phyloP scores from a whole-genome alignment of 2,329 filamentous ascomycete species.

The Trichoderma sp. region DNA sequence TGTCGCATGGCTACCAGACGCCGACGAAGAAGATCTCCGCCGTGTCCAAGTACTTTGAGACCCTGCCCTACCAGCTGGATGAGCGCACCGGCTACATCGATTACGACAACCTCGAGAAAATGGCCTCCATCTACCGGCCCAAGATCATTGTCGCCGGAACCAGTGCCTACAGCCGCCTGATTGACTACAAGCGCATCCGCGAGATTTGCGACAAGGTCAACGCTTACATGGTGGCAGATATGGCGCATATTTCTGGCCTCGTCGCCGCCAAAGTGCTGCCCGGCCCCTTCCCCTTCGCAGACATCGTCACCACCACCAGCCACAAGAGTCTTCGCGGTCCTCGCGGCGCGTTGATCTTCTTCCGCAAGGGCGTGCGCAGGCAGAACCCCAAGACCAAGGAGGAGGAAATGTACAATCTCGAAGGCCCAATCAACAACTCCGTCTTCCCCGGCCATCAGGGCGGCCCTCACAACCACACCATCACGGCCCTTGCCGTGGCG shows the following conservation, averaged over 20 bases:
- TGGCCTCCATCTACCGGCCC: slow-evolving; percentile 85
- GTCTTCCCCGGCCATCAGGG: slow-evolving; percentile 99
- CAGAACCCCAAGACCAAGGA: slow-evolving; percentile 83
- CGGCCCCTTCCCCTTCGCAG: slow-evolving; percentile 83
- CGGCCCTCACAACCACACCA: slow-evolving; percentile 98
- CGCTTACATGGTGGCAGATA: slow-evolving; percentile 91
- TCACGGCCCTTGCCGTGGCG: slow-evolving; percentile 90
- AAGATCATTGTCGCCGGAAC: slow-evolving; percentile 95
- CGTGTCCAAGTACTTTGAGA: slow-evolving; percentile 98
- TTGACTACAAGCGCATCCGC: slow-evolving; percentile 92
- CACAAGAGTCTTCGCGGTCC: slow-evolving; percentile 97
- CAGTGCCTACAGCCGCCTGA: slow-evolving; percentile 92
- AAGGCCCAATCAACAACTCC: slow-evolving; percentile 89
- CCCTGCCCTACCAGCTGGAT: slow-evolving; percentile 89
- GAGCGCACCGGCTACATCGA: slow-evolving; percentile 91
- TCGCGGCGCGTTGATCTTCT: slow-evolving; percentile 97
- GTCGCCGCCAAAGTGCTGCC: slow-evolving; percentile 90
- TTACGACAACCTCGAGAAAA: slow-evolving; percentile 86
- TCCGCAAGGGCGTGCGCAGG: slow-evolving; percentile 84
- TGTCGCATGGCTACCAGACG: slow-evolving; percentile 97
- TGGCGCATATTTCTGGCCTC: slow-evolving; percentile 95
- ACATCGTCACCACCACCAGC: slow-evolving; percentile 96
- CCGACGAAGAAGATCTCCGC: slow-evolving; percentile 95
- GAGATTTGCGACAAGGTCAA: slow-evolving; percentile 88
- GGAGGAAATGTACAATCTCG: slow-evolving; percentile 85